These are phyloP conservation scores for Hippophae rhamnoides DNA, from an alignment of 306 rosid species.

Conservation along the genomic window DNA sequence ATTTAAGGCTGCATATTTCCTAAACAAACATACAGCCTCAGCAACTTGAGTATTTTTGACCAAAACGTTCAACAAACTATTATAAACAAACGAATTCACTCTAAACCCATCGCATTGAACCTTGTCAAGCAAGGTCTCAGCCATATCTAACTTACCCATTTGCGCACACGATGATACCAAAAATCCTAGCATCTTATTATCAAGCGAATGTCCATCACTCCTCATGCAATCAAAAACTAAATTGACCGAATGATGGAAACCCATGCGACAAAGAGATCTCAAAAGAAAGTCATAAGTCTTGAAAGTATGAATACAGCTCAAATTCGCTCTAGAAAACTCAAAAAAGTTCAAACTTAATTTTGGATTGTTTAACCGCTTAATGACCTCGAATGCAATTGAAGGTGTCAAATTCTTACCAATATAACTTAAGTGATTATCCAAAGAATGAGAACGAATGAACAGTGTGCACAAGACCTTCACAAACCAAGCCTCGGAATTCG, in stretches of 20 bases:
- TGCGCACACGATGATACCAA: conserved; percentile 57
- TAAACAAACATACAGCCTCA: conserved; percentile 55
- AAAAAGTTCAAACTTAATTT: conserved; percentile 55
- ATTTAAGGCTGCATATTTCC: conserved; percentile 38
- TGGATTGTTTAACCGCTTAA: conserved; percentile 50
- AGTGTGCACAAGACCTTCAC: conserved; percentile 64
- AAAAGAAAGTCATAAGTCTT: conserved; percentile 55
- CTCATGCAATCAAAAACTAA: conserved; percentile 57
- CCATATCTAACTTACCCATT: conserved; percentile 40
- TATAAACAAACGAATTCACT: conserved; percentile 42
- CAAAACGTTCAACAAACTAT: conserved; percentile 51
- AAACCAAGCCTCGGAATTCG: conserved; percentile 59
- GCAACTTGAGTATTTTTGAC: conserved; percentile 36
- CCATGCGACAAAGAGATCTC: conserved; percentile 62
- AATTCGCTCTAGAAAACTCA: conserved; percentile 40
- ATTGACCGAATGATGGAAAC: conserved; percentile 51
- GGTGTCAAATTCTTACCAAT: conserved; percentile 45
- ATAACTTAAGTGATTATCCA: conserved; percentile 42
- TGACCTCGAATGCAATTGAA: conserved; percentile 52
- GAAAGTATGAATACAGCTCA: conserved; percentile 35
- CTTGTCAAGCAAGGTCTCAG: conserved; percentile 44
- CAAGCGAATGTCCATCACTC: conserved; percentile 53
- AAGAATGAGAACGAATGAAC: conserved; percentile 39
- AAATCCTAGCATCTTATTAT: conserved; percentile 40
- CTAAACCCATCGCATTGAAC: conserved; percentile 27